Evolutionary conservation across 108 stramenopile genomes (phyloP).

Genomic region (Skeletonema menzelii): DNA sequence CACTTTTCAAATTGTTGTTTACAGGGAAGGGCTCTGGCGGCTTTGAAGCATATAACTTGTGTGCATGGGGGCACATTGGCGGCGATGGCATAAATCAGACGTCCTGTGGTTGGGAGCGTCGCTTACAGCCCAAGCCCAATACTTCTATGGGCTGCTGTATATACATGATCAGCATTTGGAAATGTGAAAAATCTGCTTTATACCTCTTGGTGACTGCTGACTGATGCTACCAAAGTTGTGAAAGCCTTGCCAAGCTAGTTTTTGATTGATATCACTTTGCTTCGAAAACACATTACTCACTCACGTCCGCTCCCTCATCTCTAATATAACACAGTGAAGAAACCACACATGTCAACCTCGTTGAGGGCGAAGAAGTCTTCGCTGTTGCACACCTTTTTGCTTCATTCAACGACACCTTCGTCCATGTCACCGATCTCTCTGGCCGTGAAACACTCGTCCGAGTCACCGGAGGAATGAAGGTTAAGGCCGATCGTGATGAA

Average conservation of each 20-base stretch:
- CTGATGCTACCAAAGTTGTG: not conserved
- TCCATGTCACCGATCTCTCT: conserved; percentile 99
- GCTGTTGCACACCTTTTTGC: conserved; percentile 99
- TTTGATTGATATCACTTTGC: not conserved
- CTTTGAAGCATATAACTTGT: not conserved
- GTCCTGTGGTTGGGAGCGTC: not conserved
- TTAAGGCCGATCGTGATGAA: conserved; percentile 99
- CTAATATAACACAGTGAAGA: not conserved
- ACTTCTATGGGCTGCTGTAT: not conserved
- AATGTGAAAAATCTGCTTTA: not conserved
- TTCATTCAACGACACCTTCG: conserved; percentile 99
- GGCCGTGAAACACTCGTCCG: conserved; percentile 99
- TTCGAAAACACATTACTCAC: not conserved
- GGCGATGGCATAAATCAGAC: too few relatives aligned
- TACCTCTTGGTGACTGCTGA: not conserved
- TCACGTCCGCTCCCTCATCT: not conserved
- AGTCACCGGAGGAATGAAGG: conserved; percentile 99
- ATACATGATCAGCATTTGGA: not conserved
- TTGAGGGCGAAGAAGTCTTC: conserved; percentile 98
- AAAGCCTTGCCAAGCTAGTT: not conserved
- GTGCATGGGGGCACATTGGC: not conserved
- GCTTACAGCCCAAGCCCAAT: not conserved
- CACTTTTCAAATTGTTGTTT: too few relatives aligned
- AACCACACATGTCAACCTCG: conserved; percentile 51
- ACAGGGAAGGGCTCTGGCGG: not conserved